Conservation (phyloP, 164 flowering plant species). For the Aristolochia fimbriata region DNA sequence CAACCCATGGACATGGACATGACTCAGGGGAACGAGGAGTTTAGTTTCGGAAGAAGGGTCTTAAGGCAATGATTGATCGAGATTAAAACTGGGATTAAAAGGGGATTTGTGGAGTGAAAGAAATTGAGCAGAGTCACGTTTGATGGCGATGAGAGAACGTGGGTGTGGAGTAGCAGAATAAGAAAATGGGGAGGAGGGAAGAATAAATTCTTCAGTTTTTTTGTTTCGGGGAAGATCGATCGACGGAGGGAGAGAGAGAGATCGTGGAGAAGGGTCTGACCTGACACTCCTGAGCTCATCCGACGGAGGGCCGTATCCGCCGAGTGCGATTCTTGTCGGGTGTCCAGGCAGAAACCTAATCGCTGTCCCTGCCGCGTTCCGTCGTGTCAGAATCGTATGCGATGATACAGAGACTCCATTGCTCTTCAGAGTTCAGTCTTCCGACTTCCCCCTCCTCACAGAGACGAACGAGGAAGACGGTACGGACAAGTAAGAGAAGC, state of each 20-base stretch:
- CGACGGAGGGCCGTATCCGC: slow-evolving; percentile 1
- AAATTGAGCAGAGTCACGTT: not conserved
- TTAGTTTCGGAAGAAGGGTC: too few species aligned
- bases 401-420: not conserved
- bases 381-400: not conserved
- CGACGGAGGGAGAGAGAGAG: not conserved
- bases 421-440: too few species aligned
- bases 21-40: not conserved
- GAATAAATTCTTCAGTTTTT: not conserved
- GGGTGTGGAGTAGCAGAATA: slow-evolving; percentile 1
- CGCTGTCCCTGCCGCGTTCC: not conserved
- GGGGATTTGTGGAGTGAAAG: not conserved
- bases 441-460: too few species aligned
- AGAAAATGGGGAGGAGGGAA: not conserved
- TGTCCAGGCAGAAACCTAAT: not conserved
- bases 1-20: not conserved
- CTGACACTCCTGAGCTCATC: slow-evolving; percentile 1
- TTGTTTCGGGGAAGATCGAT: not conserved
- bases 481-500: too few species aligned
- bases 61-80: too few species aligned
- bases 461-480: too few species aligned
- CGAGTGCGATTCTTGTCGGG: slow-evolving; percentile 2
- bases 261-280: slow-evolving; percentile 9
- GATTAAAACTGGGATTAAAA: too few species aligned
- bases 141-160: slow-evolving; percentile 6